Evolutionary conservation across 78 protist genomes (phyloP), one percentile per base, ranked within the genome.

Genomic region (Chrysochromulina parva): DNA sequence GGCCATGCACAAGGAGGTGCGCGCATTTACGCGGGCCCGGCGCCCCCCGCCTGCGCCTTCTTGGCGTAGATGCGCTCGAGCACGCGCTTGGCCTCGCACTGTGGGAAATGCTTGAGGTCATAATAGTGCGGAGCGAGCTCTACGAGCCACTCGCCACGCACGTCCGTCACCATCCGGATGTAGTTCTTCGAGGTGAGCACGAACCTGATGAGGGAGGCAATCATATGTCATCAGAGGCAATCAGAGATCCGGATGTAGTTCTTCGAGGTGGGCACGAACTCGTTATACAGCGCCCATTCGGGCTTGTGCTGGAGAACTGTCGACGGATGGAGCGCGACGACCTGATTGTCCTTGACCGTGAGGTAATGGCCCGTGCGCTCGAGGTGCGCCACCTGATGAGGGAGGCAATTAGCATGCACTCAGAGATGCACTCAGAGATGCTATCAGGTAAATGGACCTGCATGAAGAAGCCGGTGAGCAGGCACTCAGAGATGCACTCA

Each of bases 171-270:
- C 53, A 99, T 98, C 84, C 99, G 93, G 82, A 98, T 96, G 96
- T 96, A 99, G 87, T 97, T 94, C 78, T 94, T 89, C 80, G 96
- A 85, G 28, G 99, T 99, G 71, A 98, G 95, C 60, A 98, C 99
- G n/a, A n/a, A n/a, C n/a, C n/a, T n/a, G n/a, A n/a, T n/a, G n/a
- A n/a, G n/a, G n/a, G n/a, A n/a, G n/a, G n/a, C n/a, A n/a, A n/a
- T n/a, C n/a, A n/a, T n/a, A n/a, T n/a, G n/a, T n/a, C n/a, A n/a
- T n/a, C n/a, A n/a, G n/a, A n/a, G n/a, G n/a, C n/a, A n/a, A n/a
- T n/a, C n/a, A n/a, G n/a, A n/a, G n/a, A 99, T 98, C 81, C 99
- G 93, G 85, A 98, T 96, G 96, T 95, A 99, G 85, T 97, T 95
- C 74, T 94, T 88, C 78, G 96, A 85, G 47, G 99, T 99, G 67